These are phyloP conservation scores for Daldinia sp. DNA, from an alignment of 2,329 filamentous ascomycete species.

Conservation along the genomic window DNA sequence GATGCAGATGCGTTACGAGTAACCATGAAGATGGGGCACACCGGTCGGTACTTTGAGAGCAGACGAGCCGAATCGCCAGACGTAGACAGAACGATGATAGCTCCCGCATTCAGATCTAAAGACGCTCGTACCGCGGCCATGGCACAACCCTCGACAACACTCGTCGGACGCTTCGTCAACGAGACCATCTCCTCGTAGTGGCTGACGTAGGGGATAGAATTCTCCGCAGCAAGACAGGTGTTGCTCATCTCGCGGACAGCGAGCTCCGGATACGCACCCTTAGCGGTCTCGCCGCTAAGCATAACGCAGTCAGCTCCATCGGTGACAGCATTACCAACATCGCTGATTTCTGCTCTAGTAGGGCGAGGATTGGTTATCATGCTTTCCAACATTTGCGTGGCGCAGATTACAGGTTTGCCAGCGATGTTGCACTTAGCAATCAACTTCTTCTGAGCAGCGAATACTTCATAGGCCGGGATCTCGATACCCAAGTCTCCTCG, in stretches of 20 bases:
- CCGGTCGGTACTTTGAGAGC: conserved; percentile 96
- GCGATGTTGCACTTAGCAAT: conserved; percentile 99
- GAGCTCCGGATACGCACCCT: conserved; percentile 92
- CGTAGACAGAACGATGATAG: conserved; percentile 95
- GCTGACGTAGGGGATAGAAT: conserved; percentile 95
- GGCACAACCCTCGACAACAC: conserved; percentile 90
- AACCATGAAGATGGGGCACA: conserved; percentile 99
- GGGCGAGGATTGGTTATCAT: conserved; percentile 99
- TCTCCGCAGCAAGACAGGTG: conserved; percentile 94
- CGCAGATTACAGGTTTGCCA: conserved; percentile 98
- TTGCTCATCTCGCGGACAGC: conserved; percentile 98
- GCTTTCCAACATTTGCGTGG: conserved; percentile 99
- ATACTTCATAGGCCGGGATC: conserved; percentile 97
- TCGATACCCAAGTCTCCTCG: conserved; percentile 98
- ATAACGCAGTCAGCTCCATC: conserved; percentile 99
- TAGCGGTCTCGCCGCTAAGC: conserved; percentile 98
- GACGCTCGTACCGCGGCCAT: conserved; percentile 97
- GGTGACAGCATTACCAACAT: conserved; percentile 97
- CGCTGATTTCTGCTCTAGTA: conserved; percentile 96
- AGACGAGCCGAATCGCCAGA: conserved; percentile 94
- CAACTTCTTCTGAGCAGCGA: conserved; percentile 99
- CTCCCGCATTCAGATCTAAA: conserved; percentile 94
- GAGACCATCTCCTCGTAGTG: conserved; percentile 95
- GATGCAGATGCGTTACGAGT: conserved; percentile 85
- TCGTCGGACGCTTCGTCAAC: conserved; percentile 82